Base-by-base conservation (phyloP, 768 basidiomycete genomes). In the Lanmaoa rubissima region DNA sequence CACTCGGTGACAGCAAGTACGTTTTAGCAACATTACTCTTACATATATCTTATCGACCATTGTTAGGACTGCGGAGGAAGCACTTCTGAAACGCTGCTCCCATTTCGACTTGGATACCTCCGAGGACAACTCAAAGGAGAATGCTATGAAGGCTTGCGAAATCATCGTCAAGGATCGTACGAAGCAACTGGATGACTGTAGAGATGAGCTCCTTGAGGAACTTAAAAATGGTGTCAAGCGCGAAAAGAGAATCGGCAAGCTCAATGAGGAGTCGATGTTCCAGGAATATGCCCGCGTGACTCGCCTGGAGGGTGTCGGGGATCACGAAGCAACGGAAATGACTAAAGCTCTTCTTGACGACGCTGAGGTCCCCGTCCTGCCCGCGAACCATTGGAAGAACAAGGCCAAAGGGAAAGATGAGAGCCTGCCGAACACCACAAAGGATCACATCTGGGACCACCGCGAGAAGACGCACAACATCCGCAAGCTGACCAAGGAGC, bases 61-160 rank as follows among this genome's bases (percentile, higher is more conserved):
- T 44, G 21, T 38, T 57, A 94, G 92, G 63, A 83, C 92, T 58
- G 92, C 92, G 3, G 92, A 94, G 66, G 93, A 97, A 75, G 94
- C 94, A 2, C 81, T 98, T 12, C 79, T 98, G 56, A 98, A 98
- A 68, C 88, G 95, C 39, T 96, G 94, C 69, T 95, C 94, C 6
- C 94, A 96, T 69, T 98, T 96, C 71, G 92, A 94, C 61, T 78
- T 94, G 35, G 90, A 92, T 53, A 83, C 82, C n/a, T 68, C 71
- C 31, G 68, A 68, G 10, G 60, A 56, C 16, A 83, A 80, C 59
- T 80, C 78, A 34, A 76, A 76, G 54, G 81, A 82, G 58, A 82
- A 94, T 60, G 94, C 95, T 0, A 88, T 91, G 83, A 89, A 88
- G 65, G 92, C 94, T 4, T 97, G 95, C 71, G 92, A 98, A 60